These are phyloP conservation scores for Thielaviopsis populi DNA, from an alignment of 2,329 filamentous ascomycete species.

Conservation along the genomic window DNA sequence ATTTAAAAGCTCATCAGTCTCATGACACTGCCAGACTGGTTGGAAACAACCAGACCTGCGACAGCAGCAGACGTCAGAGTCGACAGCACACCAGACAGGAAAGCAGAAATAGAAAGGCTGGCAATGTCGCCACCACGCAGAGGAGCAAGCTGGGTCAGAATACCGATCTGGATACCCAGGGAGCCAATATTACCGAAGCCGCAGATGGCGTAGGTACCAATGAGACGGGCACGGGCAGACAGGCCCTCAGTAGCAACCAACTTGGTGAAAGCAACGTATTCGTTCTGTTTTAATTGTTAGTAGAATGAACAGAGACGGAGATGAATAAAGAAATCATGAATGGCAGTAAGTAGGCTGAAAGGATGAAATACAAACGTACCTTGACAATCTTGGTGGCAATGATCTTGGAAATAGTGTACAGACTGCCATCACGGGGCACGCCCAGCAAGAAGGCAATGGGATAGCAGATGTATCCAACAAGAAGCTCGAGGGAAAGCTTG, in stretches of 20 bases:
- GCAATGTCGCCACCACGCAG: slow-evolving; percentile 60
- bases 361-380: slow-evolving; percentile 18
- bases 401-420: slow-evolving; percentile 60
- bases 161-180: slow-evolving; percentile 78
- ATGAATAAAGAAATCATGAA: slow-evolving; percentile 6
- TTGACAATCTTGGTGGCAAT: slow-evolving; percentile 77
- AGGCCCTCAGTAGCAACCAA: slow-evolving; percentile 44
- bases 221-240: slow-evolving; percentile 56
- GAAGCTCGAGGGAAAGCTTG: slow-evolving; percentile 48
- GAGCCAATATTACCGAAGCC: slow-evolving; percentile 77
- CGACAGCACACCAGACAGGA: slow-evolving; percentile 62
- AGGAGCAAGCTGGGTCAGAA: slow-evolving; percentile 67
- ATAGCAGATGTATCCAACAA: slow-evolving; percentile 64
- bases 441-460: slow-evolving; percentile 70
- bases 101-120: slow-evolving; percentile 57
- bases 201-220: slow-evolving; percentile 75
- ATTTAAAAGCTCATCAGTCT: slow-evolving; percentile 15
- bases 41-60: slow-evolving; percentile 58
- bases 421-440: slow-evolving; percentile 48
- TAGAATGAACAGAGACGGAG: slow-evolving; percentile 20
- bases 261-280: slow-evolving; percentile 56
- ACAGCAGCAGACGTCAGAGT: slow-evolving; percentile 67
- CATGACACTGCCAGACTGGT: slow-evolving; percentile 23
- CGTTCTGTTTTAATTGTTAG: slow-evolving; percentile 49
- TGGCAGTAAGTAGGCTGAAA: not conserved